A percentile compares a stretch with the other conserved stretches of the same genome.
Evolutionary conservation across 1,139 yeast genomes (phyloP).

Genomic region (Diutina siamensis): DNA sequence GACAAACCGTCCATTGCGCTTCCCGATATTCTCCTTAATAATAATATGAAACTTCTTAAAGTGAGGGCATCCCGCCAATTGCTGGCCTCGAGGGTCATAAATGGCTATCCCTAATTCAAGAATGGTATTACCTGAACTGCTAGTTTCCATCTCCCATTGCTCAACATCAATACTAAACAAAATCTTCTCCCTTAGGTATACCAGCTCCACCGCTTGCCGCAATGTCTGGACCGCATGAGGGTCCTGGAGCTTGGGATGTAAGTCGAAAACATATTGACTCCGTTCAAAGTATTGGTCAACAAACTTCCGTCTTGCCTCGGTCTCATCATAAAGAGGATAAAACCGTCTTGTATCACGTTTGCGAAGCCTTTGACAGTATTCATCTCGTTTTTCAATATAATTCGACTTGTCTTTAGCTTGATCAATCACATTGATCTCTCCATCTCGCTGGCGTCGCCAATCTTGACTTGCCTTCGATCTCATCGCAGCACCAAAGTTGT

Average conservation of each 20-base stretch:
- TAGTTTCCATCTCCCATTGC: slow-evolving; percentile 42
- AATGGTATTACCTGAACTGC: slow-evolving; percentile 15
- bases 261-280: no score
- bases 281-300: no score
- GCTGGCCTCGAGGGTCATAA: slow-evolving; percentile 42
- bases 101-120: slow-evolving; percentile 65
- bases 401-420: no score
- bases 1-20: slow-evolving; percentile 47
- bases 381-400: no score
- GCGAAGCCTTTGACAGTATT: no score
- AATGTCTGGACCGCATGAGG: slow-evolving; percentile 12
- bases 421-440: no score
- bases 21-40: slow-evolving; percentile 33
- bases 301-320: no score
- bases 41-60: slow-evolving; percentile 45
- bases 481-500: no score
- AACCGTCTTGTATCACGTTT: no score
- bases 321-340: no score
- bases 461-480: no score
- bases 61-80: slow-evolving; percentile 26
- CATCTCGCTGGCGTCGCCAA: no score
- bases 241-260: slow-evolving; percentile 6
- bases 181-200: slow-evolving; percentile 21
- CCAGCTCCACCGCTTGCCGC: slow-evolving; percentile 16
- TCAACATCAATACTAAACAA: slow-evolving; percentile 55